phyloP scores from a whole-genome alignment of 352 stramenopile genomes.

The Pythium rishiriense region DNA sequence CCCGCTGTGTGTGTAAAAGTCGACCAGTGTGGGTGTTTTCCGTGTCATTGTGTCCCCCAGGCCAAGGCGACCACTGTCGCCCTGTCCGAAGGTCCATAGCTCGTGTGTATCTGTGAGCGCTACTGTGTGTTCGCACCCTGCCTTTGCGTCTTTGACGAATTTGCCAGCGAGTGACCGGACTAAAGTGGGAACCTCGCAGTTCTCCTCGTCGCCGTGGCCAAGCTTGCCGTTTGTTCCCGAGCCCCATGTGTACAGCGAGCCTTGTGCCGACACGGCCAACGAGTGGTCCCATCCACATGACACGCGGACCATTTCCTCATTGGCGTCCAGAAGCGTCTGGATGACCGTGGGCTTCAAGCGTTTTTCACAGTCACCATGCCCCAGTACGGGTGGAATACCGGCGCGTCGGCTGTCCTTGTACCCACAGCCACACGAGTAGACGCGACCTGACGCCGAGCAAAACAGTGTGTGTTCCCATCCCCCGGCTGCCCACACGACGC shows the following conservation, averaged over 20 bases:
- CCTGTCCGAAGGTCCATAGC: conserved; percentile 80
- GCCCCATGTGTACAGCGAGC: conserved; percentile 75
- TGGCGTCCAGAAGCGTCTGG: conserved; percentile 46
- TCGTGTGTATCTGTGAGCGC: conserved; percentile 58
- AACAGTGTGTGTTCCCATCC: conserved; percentile 86
- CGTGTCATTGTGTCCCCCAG: conserved; percentile 66
- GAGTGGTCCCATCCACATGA: conserved; percentile 86
- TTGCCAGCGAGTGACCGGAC: conserved; percentile 52
- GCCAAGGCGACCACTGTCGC: conserved; percentile 76
- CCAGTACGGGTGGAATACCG: conserved; percentile 79
- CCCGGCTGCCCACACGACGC: conserved; percentile 52
- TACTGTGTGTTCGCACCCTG: conserved; percentile 79
- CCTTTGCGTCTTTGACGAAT: conserved; percentile 65
- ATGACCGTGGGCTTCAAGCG: conserved; percentile 59
- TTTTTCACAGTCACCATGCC: conserved; percentile 69
- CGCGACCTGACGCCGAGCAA: conserved; percentile 55
- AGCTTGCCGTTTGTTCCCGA: conserved; percentile 83
- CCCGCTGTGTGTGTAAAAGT: conserved; percentile 48
- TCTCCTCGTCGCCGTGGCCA: conserved; percentile 82
- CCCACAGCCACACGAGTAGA: conserved; percentile 76
- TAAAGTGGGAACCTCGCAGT: conserved; percentile 57
- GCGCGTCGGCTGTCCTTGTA: conserved; percentile 86
- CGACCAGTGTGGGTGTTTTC: conserved; percentile 61
- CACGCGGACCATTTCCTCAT: conserved; percentile 62
- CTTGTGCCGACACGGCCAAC: conserved; percentile 57